Evolutionary conservation across 176 grass and related monocot genomes (phyloP), one percentile per base, ranked within the genome.

Genomic region (Paspalum notatum): DNA sequence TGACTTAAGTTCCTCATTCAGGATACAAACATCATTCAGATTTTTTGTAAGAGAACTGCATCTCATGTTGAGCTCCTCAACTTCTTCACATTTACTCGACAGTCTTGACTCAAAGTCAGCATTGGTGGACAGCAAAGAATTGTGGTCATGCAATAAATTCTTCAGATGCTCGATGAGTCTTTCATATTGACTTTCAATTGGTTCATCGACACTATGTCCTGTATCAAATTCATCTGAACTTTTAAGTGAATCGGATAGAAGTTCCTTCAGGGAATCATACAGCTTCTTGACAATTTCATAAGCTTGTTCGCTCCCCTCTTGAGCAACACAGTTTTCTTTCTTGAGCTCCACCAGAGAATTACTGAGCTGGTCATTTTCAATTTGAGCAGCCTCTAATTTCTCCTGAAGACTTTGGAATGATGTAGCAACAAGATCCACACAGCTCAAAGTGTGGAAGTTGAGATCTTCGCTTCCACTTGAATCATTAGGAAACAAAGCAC

Each of bases 71-170:
- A 95, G 78, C 44, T 91, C 92, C 88, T 95, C 86, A 57, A 81
- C 72, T 90, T 95, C 90, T 91, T 93, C 60, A 54, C 85, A 89
- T 95, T 95, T 95, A 68, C 56, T 80, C 50, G 80, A 76, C 58
- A 99, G 71, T 50, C 74, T 82, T 15, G 75, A 84, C 57, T 99
- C 90, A 70, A 98, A 61, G 43, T 89, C 89, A 39, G 73, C 80
- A 77, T 83, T 86, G 40, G 71, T 88, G 72, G 90, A 82, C 83
- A 84, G 69, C 54, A 90, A 62, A 46, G 59, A 71, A 50, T 77
- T 75, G 24, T 26, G 71, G 9, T 93, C 86, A 53, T 85, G 81
- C 75, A 99, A 75, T 44, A 95, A 62, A 66, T 79, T 92, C 84
- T 89, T 90, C 67, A 93, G 80, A 86, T 88, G 78, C 49, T 91